These are phyloP conservation scores for Termitomyces sp. DNA, from an alignment of 768 basidiomycete species.

Conservation along the genomic window DNA sequence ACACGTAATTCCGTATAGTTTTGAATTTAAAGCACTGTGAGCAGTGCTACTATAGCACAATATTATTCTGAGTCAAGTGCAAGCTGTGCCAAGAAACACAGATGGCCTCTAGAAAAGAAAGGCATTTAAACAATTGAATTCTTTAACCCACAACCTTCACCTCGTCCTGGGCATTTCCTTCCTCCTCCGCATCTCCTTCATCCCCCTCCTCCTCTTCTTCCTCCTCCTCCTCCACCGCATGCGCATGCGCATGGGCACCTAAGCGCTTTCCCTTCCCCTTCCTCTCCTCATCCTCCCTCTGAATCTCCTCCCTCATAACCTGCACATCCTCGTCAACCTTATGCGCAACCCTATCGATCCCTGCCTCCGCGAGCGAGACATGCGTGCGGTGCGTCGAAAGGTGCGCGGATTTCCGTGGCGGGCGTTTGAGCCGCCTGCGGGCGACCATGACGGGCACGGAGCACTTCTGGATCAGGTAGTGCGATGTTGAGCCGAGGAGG, in stretches of 20 bases:
- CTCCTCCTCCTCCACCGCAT: constrained; percentile 17
- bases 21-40: too few relatives aligned
- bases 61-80: too few relatives aligned
- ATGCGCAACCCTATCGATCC: constrained; percentile 80
- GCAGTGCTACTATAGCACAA: too few relatives aligned
- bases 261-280: constrained; percentile 21
- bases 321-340: constrained; percentile 86
- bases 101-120: background rate
- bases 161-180: background rate
- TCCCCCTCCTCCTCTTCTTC: constrained; percentile 24
- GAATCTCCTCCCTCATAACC: constrained; percentile 72
- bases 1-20: too few relatives aligned
- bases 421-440: constrained; percentile 83
- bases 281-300: constrained; percentile 55
- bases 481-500: constrained; percentile 89
- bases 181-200: constrained; percentile 21
- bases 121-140: background rate
- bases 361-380: constrained; percentile 82
- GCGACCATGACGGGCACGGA: constrained; percentile 97
- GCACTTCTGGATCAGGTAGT: constrained; percentile 92
- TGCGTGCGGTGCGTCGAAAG: constrained; percentile 77
- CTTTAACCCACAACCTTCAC: background rate
- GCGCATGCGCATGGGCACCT: background rate
- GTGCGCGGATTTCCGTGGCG: constrained; percentile 75
- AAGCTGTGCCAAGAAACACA: background rate